Conservation (phyloP, 768 basidiomycete species). For the Tulasnella sp. region DNA sequence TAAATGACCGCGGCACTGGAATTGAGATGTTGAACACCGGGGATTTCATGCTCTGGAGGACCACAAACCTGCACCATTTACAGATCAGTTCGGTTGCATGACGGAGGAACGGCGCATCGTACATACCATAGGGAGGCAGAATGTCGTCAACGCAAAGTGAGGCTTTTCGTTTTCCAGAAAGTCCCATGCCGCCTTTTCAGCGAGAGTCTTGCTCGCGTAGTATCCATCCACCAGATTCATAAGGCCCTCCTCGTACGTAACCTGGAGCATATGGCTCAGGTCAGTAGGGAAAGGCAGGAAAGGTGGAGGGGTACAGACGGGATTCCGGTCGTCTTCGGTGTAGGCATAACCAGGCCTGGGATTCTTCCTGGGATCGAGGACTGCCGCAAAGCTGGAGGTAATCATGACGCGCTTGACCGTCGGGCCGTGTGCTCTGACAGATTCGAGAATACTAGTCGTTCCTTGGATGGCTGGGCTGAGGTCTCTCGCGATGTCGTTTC, state of each 20-base stretch:
- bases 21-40: conserved; percentile 5
- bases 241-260: conserved; percentile 6
- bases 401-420: conserved; percentile 23
- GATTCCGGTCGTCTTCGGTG: conserved; percentile 19
- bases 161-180: conserved; percentile 35
- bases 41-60: conserved; percentile 12
- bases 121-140: conserved; percentile 43
- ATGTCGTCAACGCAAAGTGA: conserved; percentile 33
- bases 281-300: background rate
- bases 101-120: background rate
- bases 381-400: conserved; percentile 22
- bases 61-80: conserved; percentile 3
- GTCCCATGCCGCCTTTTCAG: conserved; percentile 49
- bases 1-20: conserved; percentile 11
- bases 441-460: conserved; percentile 19
- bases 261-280: background rate
- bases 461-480: conserved; percentile 22
- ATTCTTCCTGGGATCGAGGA: conserved; percentile 14
- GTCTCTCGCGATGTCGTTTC: conserved; percentile 3
- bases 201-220: conserved; percentile 48
- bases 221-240: conserved; percentile 27
- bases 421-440: conserved; percentile 14
- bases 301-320: background rate
- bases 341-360: conserved; percentile 17
- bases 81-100: background rate